These are phyloP conservation scores for Pichia sp. DNA, from an alignment of 1,139 yeast genomes.

Conservation along the genomic window DNA sequence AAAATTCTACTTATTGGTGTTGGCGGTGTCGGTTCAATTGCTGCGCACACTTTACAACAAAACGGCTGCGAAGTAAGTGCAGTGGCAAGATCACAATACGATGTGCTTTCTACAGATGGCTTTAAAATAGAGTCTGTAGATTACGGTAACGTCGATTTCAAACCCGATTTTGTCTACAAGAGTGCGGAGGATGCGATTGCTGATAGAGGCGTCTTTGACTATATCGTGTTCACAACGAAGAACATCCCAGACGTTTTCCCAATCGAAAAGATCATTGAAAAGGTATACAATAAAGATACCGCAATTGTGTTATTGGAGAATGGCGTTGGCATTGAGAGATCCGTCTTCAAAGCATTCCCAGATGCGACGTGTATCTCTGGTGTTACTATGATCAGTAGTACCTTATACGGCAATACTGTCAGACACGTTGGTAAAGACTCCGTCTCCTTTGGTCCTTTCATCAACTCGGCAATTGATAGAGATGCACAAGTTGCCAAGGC, in stretches of 20 bases:
- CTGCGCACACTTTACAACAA: constrained; percentile 51
- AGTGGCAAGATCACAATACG: constrained; percentile 58
- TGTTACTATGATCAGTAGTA: constrained; percentile 61
- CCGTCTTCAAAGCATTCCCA: constrained; percentile 53
- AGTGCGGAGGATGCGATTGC: constrained; percentile 25
- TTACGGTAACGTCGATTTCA: constrained; percentile 52
- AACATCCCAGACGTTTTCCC: constrained; percentile 62
- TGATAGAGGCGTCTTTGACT: constrained; percentile 51
- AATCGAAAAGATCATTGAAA: constrained; percentile 52
- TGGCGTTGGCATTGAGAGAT: constrained; percentile 66
- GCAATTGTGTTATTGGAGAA: constrained; percentile 63
- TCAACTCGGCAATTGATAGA: constrained; percentile 27
- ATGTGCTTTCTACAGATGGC: constrained; percentile 43
- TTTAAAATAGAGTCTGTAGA: constrained; percentile 53
- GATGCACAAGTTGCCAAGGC: constrained; percentile 28
- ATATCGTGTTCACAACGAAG: constrained; percentile 60
- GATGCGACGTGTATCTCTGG: constrained; percentile 55
- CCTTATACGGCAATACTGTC: constrained; percentile 46
- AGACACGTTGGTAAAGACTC: constrained; percentile 45
- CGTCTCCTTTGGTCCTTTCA: constrained; percentile 50
- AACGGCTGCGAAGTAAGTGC: constrained; percentile 53
- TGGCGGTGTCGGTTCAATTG: constrained; percentile 72
- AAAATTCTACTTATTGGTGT: constrained; percentile 53
- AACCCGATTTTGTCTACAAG: constrained; percentile 40
- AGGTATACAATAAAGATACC: constrained; percentile 45